These are phyloP conservation scores for Penicillium canariense DNA, from an alignment of 495 filamentous ascomycete genomes.

Conservation along the genomic window DNA sequence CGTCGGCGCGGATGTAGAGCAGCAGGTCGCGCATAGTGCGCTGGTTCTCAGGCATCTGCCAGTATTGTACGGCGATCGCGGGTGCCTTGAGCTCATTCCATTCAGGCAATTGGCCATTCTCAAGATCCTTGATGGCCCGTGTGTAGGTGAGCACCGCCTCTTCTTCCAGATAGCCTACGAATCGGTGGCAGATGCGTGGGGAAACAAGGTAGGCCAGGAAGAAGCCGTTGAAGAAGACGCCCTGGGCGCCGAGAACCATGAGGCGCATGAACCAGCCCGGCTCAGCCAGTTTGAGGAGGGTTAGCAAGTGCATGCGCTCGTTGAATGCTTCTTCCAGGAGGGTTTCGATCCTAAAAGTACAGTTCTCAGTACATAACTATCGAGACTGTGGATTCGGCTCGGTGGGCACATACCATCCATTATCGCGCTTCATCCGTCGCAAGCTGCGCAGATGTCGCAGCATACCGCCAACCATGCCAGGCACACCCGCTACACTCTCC, in stretches of 20 bases:
- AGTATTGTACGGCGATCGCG: constrained; percentile 85
- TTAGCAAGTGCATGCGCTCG: constrained; percentile 93
- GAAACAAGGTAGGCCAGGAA: constrained; percentile 88
- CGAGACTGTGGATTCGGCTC: not conserved
- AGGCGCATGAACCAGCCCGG: constrained; percentile 85
- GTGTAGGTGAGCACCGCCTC: constrained; percentile 97
- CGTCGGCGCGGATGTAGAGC: constrained; percentile 86
- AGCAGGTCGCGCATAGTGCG: constrained; percentile 83
- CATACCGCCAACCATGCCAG: constrained; percentile 96
- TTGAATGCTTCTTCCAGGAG: constrained; percentile 93
- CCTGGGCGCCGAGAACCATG: constrained; percentile 78
- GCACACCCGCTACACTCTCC: constrained; percentile 91
- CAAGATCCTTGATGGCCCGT: constrained; percentile 78
- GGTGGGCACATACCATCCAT: constrained; percentile 68
- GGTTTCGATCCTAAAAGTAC: constrained; percentile 70
- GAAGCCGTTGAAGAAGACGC: constrained; percentile 91
- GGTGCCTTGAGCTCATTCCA: constrained; percentile 81
- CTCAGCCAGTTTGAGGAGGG: constrained; percentile 88
- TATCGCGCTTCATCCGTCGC: constrained; percentile 82
- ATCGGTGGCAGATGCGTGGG: constrained; percentile 87
- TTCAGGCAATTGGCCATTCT: constrained; percentile 73
- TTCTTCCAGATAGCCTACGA: constrained; percentile 95
- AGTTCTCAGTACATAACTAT: too few species aligned
- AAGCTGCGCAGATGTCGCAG: constrained; percentile 82
- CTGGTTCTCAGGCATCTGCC: constrained; percentile 84